phyloP scores from a whole-genome alignment of 345 rosid genomes.

The Dipteronia dyeriana region DNA sequence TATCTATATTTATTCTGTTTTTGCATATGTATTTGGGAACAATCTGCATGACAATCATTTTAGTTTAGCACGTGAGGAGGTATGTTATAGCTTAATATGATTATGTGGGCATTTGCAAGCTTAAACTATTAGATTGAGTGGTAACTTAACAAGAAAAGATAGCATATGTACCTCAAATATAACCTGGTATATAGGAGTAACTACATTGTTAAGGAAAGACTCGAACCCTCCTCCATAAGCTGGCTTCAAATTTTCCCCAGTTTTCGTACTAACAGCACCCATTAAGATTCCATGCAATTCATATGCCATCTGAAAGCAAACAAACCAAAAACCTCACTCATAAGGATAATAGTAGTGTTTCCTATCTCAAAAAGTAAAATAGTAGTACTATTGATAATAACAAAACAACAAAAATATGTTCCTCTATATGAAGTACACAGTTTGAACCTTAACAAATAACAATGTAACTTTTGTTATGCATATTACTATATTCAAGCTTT shows the following conservation, averaged over 20 bases:
- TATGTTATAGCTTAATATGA: neutral
- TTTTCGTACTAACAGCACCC: constrained; percentile 47
- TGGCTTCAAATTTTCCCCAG: constrained; percentile 62
- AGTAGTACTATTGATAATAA: neutral
- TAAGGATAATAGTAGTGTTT: neutral
- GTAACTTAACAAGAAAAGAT: constrained; percentile 4
- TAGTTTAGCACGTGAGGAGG: neutral
- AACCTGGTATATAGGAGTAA: constrained; percentile 78
- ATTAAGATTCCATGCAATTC: constrained; percentile 80
- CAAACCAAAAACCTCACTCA: constrained; percentile 2
- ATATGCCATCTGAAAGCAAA: constrained; percentile 72
- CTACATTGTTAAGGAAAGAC: constrained; percentile 71
- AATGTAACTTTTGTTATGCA: neutral
- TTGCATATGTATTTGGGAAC: neutral
- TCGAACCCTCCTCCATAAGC: constrained; percentile 69
- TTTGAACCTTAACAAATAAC: constrained; percentile 2
- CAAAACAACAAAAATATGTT: neutral
- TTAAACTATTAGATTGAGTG: no score
- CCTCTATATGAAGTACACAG: neutral
- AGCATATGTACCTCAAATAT: constrained; percentile 50
- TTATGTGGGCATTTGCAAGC: neutral
- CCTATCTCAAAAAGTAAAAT: neutral
- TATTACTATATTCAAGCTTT: neutral
- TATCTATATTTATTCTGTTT: neutral
- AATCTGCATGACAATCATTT: neutral